Base-by-base conservation (phyloP, 805 yeast species). In the Wickerhamiella sorbophila region DNA sequence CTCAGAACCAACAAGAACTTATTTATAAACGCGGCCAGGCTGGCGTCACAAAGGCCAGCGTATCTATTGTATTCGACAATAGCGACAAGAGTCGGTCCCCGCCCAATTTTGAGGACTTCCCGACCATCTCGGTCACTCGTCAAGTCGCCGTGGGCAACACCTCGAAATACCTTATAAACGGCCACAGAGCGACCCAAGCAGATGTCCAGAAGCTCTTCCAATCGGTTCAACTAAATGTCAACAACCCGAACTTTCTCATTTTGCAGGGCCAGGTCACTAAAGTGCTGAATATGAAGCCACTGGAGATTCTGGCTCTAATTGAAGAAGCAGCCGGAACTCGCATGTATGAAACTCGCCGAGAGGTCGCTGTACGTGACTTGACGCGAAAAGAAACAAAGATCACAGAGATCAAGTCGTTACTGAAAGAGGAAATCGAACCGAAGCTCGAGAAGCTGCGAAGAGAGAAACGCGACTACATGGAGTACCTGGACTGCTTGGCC, bases 241-340 rank as follows among this genome's bases (percentile, higher is more conserved):
- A 91, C 60, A 91, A 88, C 57, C 98, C 99, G 26, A 91, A 91
- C 59, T 91, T 91, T 62, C 70, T 91, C 52, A 91, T 91, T 55
- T 91, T 93, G 98, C 99, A 91, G 63, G 99, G 99, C 46, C 84
- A 86, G 58, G 91, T 93, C 63, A 93, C 98, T 27, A 88, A 91
- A 59, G 96, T 91, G 49, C 70, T 91, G 54, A 91, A 91, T 59
- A 91, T 91, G 97, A 85, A 83, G 53, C 94, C 98, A 1, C 66
- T 75, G 1, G 97, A 91, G 59, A 82, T 88, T 33, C 62, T 91
- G 48, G 78, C 95, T 4, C 69, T 91, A 51, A 85, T 91, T 42
- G 98, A 91, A 61, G 99, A 91, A 62, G 98, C 98, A 0, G 95
- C 98, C 0, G 98, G 99, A 4, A 91, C 98, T 0, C 76, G 88